Percentiles rank a stretch among this genome's conserved stretches.
Evolutionary conservation across 2,329 filamentous ascomycete genomes (phyloP).

Genomic region (Xylariaceae sp.): DNA sequence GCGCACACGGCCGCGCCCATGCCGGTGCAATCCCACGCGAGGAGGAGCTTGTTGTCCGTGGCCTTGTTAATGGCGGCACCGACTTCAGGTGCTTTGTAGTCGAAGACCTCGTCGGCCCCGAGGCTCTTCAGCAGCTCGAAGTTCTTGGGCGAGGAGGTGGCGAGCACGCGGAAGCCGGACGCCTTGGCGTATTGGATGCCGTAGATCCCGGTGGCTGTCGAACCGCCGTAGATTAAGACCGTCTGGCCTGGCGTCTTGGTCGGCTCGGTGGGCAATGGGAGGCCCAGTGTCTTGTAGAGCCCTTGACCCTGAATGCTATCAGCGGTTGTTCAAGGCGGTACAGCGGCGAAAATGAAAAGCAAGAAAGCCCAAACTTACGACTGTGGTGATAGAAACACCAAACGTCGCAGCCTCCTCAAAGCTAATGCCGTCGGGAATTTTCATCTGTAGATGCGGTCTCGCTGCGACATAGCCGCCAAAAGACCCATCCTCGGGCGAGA

Average conservation of each 20-base stretch:
- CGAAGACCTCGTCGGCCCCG: constrained; percentile 25
- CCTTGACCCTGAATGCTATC: constrained; percentile 33
- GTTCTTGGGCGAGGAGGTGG: constrained; percentile 34
- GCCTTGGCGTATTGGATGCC: constrained; percentile 38
- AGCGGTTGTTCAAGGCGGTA: too few species aligned
- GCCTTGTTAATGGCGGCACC: constrained; percentile 12
- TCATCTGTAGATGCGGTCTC: constrained; percentile 37
- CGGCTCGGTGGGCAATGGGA: constrained; percentile 39
- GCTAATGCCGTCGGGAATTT: constrained; percentile 39
- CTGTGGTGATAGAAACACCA: constrained; percentile 36
- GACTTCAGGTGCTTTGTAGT: constrained; percentile 19
- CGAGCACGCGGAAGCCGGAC: constrained; percentile 33
- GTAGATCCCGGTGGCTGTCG: constrained; percentile 52
- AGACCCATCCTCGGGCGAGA: constrained; percentile 33
- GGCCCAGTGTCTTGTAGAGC: constrained; percentile 39
- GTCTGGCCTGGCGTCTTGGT: constrained; percentile 28
- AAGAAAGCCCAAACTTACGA: constrained; percentile 20
- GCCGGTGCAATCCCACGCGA: constrained; percentile 32
- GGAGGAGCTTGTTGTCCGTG: constrained; percentile 8
- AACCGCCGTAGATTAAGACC: constrained; percentile 41
- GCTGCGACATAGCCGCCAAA: constrained; percentile 35
- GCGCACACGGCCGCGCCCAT: constrained; percentile 15
- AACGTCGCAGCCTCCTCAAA: constrained; percentile 42
- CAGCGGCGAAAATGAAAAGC: background rate
- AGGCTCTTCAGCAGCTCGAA: constrained; percentile 30